Evolutionary conservation across 371 early-diverging fungal genomes (phyloP).

Genomic region (Mortierella sp.): DNA sequence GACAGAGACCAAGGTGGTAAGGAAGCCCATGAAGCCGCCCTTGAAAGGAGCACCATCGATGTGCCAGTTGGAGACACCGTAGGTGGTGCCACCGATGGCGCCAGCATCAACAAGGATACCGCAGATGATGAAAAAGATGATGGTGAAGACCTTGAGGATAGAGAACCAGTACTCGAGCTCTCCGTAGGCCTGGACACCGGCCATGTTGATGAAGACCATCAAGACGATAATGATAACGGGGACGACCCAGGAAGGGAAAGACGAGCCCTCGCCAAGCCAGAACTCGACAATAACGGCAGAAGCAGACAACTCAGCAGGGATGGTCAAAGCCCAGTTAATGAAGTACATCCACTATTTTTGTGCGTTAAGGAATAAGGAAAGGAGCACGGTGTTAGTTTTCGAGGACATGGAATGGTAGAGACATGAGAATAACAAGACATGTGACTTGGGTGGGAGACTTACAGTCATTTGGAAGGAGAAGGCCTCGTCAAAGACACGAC

Average conservation of each 20-base stretch:
- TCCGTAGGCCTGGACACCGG: no score
- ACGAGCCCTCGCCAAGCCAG: constrained; percentile 72
- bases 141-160: constrained; percentile 73
- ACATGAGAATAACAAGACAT: no score
- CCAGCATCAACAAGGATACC: constrained; percentile 58
- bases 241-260: constrained; percentile 25
- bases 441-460: no score
- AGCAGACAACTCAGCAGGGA: constrained; percentile 85
- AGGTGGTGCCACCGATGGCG: constrained; percentile 40
- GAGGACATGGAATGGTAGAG: no score
- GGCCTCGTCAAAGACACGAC: no score
- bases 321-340: constrained; percentile 87
- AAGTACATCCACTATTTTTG: constrained; percentile 68
- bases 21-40: constrained; percentile 68
- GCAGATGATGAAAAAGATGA: constrained; percentile 77
- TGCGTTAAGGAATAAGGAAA: neutral
- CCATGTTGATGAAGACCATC: neutral
- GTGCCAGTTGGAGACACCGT: constrained; percentile 70
- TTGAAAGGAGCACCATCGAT: constrained; percentile 76
- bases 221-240: no score
- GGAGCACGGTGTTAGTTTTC: no score
- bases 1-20: constrained; percentile 78
- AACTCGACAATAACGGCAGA: constrained; percentile 81
- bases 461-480: constrained; percentile 16
- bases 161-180: constrained; percentile 61